Percentiles rank a stretch among this genome's conserved stretches.
phyloP scores from a whole-genome alignment of 495 filamentous ascomycete species.

The Parmelia sp. region DNA sequence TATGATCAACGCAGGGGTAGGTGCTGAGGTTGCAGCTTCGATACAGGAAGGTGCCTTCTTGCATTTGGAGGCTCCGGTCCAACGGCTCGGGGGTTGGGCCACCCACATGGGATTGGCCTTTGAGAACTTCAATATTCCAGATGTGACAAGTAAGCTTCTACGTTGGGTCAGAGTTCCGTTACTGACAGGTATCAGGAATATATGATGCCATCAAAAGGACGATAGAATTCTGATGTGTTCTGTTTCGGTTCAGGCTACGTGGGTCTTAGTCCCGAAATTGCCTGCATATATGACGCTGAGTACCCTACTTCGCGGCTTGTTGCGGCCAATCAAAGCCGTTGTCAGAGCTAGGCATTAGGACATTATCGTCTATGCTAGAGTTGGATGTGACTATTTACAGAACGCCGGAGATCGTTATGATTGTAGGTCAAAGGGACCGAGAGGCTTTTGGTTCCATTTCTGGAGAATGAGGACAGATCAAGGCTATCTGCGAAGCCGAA shows the following conservation, averaged over 20 bases:
- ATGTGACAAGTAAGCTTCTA: constrained; percentile 73
- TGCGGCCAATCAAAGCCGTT: background rate
- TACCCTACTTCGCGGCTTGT: background rate
- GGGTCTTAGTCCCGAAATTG: background rate
- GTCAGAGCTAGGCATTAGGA: background rate
- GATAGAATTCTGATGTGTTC: constrained; percentile 47
- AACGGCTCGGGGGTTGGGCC: constrained; percentile 86
- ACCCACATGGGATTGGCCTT: constrained; percentile 76
- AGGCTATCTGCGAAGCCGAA: background rate
- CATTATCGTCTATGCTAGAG: background rate
- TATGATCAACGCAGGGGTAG: constrained; percentile 91
- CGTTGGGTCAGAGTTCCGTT: background rate
- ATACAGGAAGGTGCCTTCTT: constrained; percentile 88
- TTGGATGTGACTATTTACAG: too few species aligned
- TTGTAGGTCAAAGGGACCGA: background rate
- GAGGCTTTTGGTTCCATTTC: background rate
- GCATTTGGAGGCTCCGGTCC: constrained; percentile 84
- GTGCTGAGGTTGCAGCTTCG: constrained; percentile 86
- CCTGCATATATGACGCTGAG: background rate
- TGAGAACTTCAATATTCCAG: constrained; percentile 84
- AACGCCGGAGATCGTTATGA: background rate
- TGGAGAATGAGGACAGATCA: background rate
- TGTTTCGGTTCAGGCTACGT: background rate
- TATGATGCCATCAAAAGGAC: constrained; percentile 58
- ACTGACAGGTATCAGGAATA: constrained; percentile 41